These are phyloP conservation scores for Podospora pseudocomata DNA, from an alignment of 495 filamentous ascomycete species.

Conservation along the genomic window DNA sequence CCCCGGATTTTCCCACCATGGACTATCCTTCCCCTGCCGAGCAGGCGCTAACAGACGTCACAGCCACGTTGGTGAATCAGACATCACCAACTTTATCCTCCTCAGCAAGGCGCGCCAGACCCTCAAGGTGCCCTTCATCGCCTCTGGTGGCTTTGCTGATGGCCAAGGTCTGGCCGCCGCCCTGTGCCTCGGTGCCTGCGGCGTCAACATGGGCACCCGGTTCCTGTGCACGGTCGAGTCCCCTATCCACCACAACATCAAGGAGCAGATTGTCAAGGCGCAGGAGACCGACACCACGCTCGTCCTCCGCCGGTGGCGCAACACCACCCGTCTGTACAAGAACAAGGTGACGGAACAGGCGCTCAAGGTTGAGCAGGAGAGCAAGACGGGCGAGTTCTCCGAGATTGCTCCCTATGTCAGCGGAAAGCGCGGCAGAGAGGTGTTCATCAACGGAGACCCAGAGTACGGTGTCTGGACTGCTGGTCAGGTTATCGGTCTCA, in stretches of 20 bases:
- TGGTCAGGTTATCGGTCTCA: slow-evolving; percentile 63
- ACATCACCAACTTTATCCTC: slow-evolving; percentile 98
- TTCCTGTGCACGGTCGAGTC: slow-evolving; percentile 93
- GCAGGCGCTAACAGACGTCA: slow-evolving; percentile 4
- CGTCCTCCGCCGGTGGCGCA: slow-evolving; percentile 86
- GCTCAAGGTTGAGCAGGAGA: slow-evolving; percentile 78
- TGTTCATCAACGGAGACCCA: slow-evolving; percentile 87
- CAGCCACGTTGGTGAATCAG: slow-evolving; percentile 78
- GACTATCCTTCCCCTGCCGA: neutral
- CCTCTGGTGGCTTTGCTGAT: slow-evolving; percentile 92
- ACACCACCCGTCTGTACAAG: slow-evolving; percentile 81
- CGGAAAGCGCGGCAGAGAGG: slow-evolving; percentile 84
- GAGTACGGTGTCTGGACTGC: slow-evolving; percentile 79
- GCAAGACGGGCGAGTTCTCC: slow-evolving; percentile 80
- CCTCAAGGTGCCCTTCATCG: slow-evolving; percentile 86
- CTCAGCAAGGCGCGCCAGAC: slow-evolving; percentile 80
- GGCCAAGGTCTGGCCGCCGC: slow-evolving; percentile 92
- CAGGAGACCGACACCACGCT: slow-evolving; percentile 88
- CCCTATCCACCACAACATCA: slow-evolving; percentile 90
- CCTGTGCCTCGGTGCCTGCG: slow-evolving; percentile 84
- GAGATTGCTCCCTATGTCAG: slow-evolving; percentile 89
- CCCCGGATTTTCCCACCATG: slow-evolving; percentile 8
- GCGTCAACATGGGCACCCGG: slow-evolving; percentile 93
- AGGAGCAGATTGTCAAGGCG: slow-evolving; percentile 83
- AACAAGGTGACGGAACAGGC: slow-evolving; percentile 85